Percentiles rank a stretch among this genome's conserved stretches.
Conservation (phyloP, 108 stramenopile genomes). For the Skeletonema tropicum region DNA sequence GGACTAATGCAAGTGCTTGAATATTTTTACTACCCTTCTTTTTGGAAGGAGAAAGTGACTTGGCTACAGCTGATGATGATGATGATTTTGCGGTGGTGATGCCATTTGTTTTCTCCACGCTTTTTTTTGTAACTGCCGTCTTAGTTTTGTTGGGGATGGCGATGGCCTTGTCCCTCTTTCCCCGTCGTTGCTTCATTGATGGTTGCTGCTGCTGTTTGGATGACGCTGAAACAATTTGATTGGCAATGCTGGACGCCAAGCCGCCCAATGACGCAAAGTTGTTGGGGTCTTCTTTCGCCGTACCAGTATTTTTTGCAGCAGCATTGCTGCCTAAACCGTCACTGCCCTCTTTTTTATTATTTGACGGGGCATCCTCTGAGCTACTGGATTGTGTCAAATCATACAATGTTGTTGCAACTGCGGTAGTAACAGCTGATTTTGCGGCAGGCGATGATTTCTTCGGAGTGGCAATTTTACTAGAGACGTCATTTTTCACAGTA, state of each 20-base stretch:
- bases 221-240: slow-evolving; percentile 4
- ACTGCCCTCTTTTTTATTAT: not conserved
- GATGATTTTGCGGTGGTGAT: not conserved
- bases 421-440: not conserved
- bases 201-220: not conserved
- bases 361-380: not conserved
- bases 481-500: not conserved
- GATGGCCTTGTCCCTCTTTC: not conserved
- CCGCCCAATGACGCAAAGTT: not conserved
- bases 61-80: not conserved
- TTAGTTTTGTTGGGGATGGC: not conserved
- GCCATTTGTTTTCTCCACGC: not conserved
- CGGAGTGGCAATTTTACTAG: not conserved
- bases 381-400: slow-evolving; percentile 1
- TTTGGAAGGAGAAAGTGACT: not conserved
- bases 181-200: not conserved
- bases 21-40: not conserved
- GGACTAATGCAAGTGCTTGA: slow-evolving; percentile 19
- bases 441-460: not conserved
- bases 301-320: not conserved
- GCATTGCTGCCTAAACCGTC: not conserved
- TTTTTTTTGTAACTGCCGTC: not conserved
- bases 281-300: not conserved
- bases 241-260: slow-evolving; percentile 5
- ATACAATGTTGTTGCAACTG: not conserved